Conservation (phyloP, 1,139 yeast genomes). For the Saccharomyces pastorianus region DNA sequence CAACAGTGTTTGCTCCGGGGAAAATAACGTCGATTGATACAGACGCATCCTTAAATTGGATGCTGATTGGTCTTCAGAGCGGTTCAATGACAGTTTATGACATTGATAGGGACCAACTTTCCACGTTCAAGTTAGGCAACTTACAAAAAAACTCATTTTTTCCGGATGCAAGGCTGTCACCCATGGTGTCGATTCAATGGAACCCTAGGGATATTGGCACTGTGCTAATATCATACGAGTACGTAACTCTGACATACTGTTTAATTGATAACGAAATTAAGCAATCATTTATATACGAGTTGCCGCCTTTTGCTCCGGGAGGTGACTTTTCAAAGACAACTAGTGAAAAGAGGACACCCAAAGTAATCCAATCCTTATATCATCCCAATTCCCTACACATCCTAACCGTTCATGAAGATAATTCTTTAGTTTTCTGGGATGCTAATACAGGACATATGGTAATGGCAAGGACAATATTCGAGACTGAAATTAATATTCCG, state of each 20-base stretch:
- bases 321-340: slow-evolving; percentile 36
- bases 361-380: slow-evolving; percentile 57
- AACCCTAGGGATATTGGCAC: slow-evolving; percentile 88
- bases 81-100: slow-evolving; percentile 74
- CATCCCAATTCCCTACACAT: slow-evolving; percentile 91
- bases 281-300: slow-evolving; percentile 48
- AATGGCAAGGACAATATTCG: slow-evolving; percentile 66
- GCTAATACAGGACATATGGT: slow-evolving; percentile 64
- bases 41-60: slow-evolving; percentile 87
- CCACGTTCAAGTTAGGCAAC: slow-evolving; percentile 64
- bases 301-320: slow-evolving; percentile 57
- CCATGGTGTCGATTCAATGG: slow-evolving; percentile 61
- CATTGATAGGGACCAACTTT: slow-evolving; percentile 63
- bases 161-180: slow-evolving; percentile 37
- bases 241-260: slow-evolving; percentile 63
- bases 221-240: slow-evolving; percentile 62
- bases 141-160: slow-evolving; percentile 47
- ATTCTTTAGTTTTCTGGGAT: slow-evolving; percentile 89
- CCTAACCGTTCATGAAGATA: slow-evolving; percentile 71
- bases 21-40: slow-evolving; percentile 58
- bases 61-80: slow-evolving; percentile 68
- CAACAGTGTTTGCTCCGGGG: slow-evolving; percentile 49
- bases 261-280: slow-evolving; percentile 52
- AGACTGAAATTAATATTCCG: slow-evolving; percentile 55
- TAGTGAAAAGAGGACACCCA: slow-evolving; percentile 37